phyloP scores from a whole-genome alignment of 73 alveolate species.

The Paramecium bursaria region DNA sequence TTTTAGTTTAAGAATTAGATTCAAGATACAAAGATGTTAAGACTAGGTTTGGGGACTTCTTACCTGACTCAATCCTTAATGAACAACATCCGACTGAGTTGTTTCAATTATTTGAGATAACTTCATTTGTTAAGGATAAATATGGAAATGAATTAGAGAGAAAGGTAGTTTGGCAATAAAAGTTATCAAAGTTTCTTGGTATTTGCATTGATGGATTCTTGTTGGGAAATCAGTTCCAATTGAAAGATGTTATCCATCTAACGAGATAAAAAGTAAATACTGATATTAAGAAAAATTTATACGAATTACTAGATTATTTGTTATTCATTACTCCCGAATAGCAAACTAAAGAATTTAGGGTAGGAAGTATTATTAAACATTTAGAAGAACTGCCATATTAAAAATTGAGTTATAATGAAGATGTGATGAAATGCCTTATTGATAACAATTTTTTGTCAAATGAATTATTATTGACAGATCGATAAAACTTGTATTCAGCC shows the following conservation, averaged over 20 bases:
- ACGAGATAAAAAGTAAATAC: not conserved
- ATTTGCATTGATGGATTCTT: slow-evolving; percentile 4
- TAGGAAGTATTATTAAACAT: slow-evolving; percentile 14
- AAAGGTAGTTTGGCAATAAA: slow-evolving; percentile 19
- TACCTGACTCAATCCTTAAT: not conserved
- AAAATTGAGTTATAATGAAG: not conserved
- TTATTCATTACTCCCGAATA: slow-evolving; percentile 15
- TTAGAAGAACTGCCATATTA: slow-evolving; percentile 22
- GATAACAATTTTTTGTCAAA: slow-evolving; percentile 11
- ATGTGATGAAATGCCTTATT: slow-evolving; percentile 2
- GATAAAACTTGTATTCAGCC: not conserved
- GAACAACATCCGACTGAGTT: slow-evolving; percentile 1
- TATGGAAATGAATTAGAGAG: slow-evolving; percentile 21
- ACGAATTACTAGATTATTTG: slow-evolving; percentile 28
- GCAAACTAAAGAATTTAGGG: not conserved
- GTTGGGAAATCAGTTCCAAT: slow-evolving; percentile 1
- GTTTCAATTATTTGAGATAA: slow-evolving; percentile 1
- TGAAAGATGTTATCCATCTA: slow-evolving; percentile 29
- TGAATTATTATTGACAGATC: slow-evolving; percentile 5
- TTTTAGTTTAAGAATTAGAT: not conserved
- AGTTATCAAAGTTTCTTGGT: slow-evolving; percentile 23
- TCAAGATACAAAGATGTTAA: not conserved
- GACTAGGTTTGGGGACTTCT: not conserved
- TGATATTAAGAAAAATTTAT: not conserved
- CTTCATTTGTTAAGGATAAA: slow-evolving; percentile 49